phyloP scores from a whole-genome alignment of 306 rosid genomes.

The Parietaria judaica region DNA sequence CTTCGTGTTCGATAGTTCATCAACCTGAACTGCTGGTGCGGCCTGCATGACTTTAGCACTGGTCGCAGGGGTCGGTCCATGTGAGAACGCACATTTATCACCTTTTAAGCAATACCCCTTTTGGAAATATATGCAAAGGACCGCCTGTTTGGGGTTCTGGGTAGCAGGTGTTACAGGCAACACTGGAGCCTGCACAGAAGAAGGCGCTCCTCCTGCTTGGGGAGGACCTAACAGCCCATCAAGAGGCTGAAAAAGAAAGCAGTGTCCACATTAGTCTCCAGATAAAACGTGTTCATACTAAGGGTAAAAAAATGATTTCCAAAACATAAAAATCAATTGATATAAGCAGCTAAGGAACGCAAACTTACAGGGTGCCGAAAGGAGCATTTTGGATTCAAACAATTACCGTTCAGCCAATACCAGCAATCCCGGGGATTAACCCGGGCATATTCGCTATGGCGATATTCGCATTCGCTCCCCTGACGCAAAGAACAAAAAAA shows the following conservation, averaged over 20 bases:
- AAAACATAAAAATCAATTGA: neutral
- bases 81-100: slow-evolving; percentile 75
- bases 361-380: slow-evolving; percentile 92
- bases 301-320: neutral
- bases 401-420: slow-evolving; percentile 90
- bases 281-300: neutral
- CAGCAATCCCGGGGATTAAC: slow-evolving; percentile 95
- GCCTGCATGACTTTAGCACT: slow-evolving; percentile 44
- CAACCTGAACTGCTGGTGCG: slow-evolving; percentile 27
- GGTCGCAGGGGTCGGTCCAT: slow-evolving; percentile 46
- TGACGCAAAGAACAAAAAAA: slow-evolving; percentile 17
- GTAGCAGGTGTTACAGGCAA: slow-evolving; percentile 35
- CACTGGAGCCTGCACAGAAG: slow-evolving; percentile 41
- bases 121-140: slow-evolving; percentile 85
- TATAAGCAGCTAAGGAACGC: neutral
- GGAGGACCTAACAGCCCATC: slow-evolving; percentile 71
- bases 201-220: slow-evolving; percentile 40
- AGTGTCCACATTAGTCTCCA: slow-evolving; percentile 4
- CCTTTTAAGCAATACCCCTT: slow-evolving; percentile 87
- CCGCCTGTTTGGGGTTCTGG: slow-evolving; percentile 57
- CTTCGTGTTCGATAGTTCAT: slow-evolving; percentile 41
- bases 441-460: slow-evolving; percentile 91
- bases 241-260: slow-evolving; percentile 56
- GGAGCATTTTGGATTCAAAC: slow-evolving; percentile 86
- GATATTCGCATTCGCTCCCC: slow-evolving; percentile 97